phyloP scores from a whole-genome alignment of 768 basidiomycete genomes.

The Mycena vulgaris region DNA sequence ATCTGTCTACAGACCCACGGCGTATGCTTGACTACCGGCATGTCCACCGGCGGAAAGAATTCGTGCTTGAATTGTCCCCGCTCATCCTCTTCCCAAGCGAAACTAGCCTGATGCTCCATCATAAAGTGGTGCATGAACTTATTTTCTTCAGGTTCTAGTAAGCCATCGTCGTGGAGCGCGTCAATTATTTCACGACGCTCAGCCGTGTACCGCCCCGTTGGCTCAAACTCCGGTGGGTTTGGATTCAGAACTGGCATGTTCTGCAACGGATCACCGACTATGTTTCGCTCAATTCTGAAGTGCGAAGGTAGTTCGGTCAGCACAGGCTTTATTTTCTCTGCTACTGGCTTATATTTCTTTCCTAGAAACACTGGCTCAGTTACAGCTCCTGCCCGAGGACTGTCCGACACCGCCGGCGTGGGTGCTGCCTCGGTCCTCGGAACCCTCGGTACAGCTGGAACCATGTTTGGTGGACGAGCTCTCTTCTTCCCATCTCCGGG shows the following conservation, averaged over 20 bases:
- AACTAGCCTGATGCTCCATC: slow-evolving; percentile 20
- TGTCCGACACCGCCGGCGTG: background rate
- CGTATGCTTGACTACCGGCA: background rate
- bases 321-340: background rate
- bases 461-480: background rate
- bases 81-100: slow-evolving; percentile 40
- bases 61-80: slow-evolving; percentile 17
- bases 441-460: background rate
- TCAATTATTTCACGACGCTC: background rate
- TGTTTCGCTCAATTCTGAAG: background rate
- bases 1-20: slow-evolving; percentile 32
- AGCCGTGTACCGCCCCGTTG: background rate
- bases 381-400: background rate
- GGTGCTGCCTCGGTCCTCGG: background rate
- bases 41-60: too few species aligned
- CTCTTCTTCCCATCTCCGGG: background rate
- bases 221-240: too few species aligned
- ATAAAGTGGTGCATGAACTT: background rate
- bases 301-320: background rate
- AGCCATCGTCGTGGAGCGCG: background rate
- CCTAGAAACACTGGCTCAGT: too few species aligned
- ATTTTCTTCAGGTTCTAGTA: background rate
- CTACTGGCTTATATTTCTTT: too few species aligned
- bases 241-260: background rate
- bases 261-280: background rate